A percentile compares a stretch with the other conserved stretches of the same genome.
These are phyloP conservation scores for Grigorovia jiainica DNA, from an alignment of 805 yeast genomes.

Conservation along the genomic window DNA sequence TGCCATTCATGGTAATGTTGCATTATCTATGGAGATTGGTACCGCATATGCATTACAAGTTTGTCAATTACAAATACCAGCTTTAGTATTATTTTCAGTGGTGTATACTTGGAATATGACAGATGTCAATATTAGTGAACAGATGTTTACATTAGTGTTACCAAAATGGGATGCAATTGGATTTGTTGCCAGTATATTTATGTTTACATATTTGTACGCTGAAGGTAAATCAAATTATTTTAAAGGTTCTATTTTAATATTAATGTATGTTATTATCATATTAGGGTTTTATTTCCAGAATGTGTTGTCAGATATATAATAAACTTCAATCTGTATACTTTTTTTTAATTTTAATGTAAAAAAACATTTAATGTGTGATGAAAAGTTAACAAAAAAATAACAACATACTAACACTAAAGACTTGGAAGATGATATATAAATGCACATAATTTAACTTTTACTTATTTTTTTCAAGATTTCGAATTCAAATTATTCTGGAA, in stretches of 20 bases:
- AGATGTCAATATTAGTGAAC: conserved; percentile 26
- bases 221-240: conserved; percentile 96
- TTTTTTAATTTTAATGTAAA: too few species aligned
- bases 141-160: conserved; percentile 65
- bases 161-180: conserved; percentile 95
- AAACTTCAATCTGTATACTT: too few species aligned
- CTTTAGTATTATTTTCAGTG: conserved; percentile 71
- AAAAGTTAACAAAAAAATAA: too few species aligned
- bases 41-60: conserved; percentile 96
- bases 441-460: too few species aligned
- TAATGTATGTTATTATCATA: conserved; percentile 65
- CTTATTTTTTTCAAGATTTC: too few species aligned
- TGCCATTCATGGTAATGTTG: conserved; percentile 93
- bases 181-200: conserved; percentile 70
- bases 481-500: too few species aligned
- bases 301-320: conserved; percentile 13
- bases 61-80: conserved; percentile 86
- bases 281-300: conserved; percentile 68
- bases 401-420: too few species aligned
- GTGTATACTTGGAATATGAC: conserved; percentile 33
- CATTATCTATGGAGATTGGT: conserved; percentile 95
- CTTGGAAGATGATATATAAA: too few species aligned
- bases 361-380: too few species aligned
- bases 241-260: conserved; percentile 81
- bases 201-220: conserved; percentile 89